These are phyloP conservation scores for Westerdykella sp. DNA, from an alignment of 2,329 filamentous ascomycete species.

Conservation along the genomic window DNA sequence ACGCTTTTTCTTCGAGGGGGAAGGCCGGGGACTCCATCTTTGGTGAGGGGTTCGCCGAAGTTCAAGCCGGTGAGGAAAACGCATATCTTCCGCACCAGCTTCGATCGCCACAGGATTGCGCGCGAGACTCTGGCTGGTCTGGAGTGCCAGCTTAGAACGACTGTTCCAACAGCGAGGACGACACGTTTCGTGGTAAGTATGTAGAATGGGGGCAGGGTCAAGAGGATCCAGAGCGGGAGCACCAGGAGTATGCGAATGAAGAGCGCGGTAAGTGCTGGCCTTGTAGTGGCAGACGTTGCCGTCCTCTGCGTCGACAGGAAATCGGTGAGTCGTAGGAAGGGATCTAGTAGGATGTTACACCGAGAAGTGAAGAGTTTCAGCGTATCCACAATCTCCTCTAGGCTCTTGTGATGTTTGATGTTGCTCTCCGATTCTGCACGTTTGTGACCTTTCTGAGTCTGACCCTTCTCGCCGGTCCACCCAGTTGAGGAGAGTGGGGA, in stretches of 20 bases:
- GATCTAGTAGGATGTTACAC: constrained; percentile 88
- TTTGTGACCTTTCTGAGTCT: constrained; percentile 45
- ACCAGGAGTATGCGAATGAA: constrained; percentile 84
- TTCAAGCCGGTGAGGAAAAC: constrained; percentile 73
- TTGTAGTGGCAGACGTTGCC: constrained; percentile 82
- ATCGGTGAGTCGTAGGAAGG: constrained; percentile 80
- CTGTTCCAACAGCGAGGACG: constrained; percentile 76
- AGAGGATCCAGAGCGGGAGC: constrained; percentile 77
- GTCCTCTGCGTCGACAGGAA: constrained; percentile 88
- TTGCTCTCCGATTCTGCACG: constrained; percentile 52
- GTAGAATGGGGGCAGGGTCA: constrained; percentile 75
- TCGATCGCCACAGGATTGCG: constrained; percentile 84
- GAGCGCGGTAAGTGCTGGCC: constrained; percentile 80
- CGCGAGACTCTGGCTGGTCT: constrained; percentile 77
- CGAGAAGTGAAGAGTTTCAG: constrained; percentile 83
- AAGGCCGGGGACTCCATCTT: constrained; percentile 31
- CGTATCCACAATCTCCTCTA: constrained; percentile 96
- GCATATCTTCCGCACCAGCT: constrained; percentile 62
- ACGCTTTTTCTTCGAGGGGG: constrained; percentile 42
- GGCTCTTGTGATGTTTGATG: constrained; percentile 79
- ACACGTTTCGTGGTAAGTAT: constrained; percentile 84
- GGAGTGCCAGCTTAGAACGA: constrained; percentile 87
- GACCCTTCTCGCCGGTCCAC: constrained; percentile 58
- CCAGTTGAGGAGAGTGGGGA: constrained; percentile 84
- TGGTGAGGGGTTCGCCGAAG: constrained; percentile 49